Base-by-base conservation (phyloP, 768 basidiomycete species). In the Galerina marginata region DNA sequence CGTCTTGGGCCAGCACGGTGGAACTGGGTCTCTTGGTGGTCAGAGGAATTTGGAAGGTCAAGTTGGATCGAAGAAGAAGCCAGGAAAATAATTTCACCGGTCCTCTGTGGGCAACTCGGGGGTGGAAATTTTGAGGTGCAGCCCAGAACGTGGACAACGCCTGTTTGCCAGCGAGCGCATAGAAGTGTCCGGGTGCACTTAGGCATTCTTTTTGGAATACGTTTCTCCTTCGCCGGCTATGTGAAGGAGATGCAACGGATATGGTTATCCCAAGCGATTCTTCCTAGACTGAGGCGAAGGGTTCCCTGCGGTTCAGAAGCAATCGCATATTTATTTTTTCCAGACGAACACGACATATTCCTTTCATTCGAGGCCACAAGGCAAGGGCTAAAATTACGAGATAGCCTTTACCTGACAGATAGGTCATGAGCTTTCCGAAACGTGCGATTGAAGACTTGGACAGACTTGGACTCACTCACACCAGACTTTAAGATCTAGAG, bases 261-360 rank as follows among this genome's bases (percentile, higher is more conserved):
- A 52, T 52, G 47, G 42, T 23, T 57, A 39, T 57, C 29, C 16
- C 46, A 50, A 57, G 47, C 38, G 37, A 48, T 33, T 48, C 43
- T 55, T 55, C 44, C 43, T 43, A 16, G 14, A 48, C 14, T 48
- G 46, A 56, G 46, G 20, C 26, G 51, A 40, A 42, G 38, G 9
- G 25, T 25, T 52, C 51, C 38, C 38, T 37, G 51, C 39, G 38
- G 26, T 42, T 45, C 61, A 62, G 61, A 62, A 62, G 61, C 61
- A 56, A 39, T 51, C 51, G 46, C 56, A 52, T 58, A 49, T 57
- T 9, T 23, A 36, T 52, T 37, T 61, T 52, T 57, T 47, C 50
- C 56, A 44, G 51, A 57, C 37, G 38, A 9, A 37, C 12, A 58
- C 55, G 46, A 36, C 59, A 50, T 47, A 43, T 58, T 58, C 52